Evolutionary conservation across 1,284 basidiomycete species (phyloP).

Genomic region (Fomitopsis pinicola): DNA sequence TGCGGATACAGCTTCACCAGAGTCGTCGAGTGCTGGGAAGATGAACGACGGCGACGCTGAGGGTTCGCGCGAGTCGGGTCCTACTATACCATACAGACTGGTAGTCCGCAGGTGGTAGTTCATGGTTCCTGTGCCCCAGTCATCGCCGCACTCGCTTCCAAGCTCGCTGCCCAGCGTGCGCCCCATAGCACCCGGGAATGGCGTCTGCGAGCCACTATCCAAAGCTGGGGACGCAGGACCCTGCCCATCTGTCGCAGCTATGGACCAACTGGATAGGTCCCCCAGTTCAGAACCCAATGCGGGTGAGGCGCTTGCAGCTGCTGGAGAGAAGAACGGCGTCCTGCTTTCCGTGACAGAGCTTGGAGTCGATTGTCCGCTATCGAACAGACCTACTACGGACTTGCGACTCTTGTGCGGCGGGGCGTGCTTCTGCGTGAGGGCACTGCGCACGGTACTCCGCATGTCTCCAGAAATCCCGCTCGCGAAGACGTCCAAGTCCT

Average conservation of each 20-base stretch:
- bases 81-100: slow-evolving; percentile 47
- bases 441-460: slow-evolving; percentile 31
- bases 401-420: slow-evolving; percentile 39
- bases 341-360: background rate
- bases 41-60: slow-evolving; percentile 9
- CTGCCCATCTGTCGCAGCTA: slow-evolving; percentile 20
- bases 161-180: slow-evolving; percentile 60
- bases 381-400: slow-evolving; percentile 63
- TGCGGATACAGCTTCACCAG: background rate
- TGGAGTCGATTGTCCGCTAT: slow-evolving; percentile 22
- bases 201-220: slow-evolving; percentile 14
- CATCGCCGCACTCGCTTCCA: slow-evolving; percentile 36
- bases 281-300: slow-evolving; percentile 3
- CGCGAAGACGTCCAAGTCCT: slow-evolving; percentile 24
- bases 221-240: slow-evolving; percentile 18
- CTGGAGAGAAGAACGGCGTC: slow-evolving; percentile 5
- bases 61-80: slow-evolving; percentile 14
- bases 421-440: slow-evolving; percentile 1
- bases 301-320: slow-evolving; percentile 13
- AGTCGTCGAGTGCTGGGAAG: slow-evolving; percentile 9
- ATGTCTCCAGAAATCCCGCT: slow-evolving; percentile 28
- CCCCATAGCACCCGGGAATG: slow-evolving; percentile 13
- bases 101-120: slow-evolving; percentile 44
- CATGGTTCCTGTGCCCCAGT: slow-evolving; percentile 34
- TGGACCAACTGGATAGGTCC: slow-evolving; percentile 23